Percentiles rank a stretch among this genome's conserved stretches.
Evolutionary conservation across 805 yeast species (phyloP).

Genomic region (Lachancea sp.): DNA sequence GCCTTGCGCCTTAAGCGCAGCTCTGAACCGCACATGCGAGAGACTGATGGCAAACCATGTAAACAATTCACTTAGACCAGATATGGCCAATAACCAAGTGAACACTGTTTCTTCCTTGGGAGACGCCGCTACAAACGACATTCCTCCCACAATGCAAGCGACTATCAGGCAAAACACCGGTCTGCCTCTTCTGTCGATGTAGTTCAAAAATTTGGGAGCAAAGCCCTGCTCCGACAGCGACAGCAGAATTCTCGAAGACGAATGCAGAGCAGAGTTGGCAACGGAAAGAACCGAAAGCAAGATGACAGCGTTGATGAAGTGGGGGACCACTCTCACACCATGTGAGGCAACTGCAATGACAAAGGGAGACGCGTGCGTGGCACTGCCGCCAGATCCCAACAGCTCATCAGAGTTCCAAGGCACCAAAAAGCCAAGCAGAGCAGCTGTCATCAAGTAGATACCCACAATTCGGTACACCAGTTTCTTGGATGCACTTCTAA

Average conservation of each 20-base stretch:
- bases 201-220: conserved; percentile 51
- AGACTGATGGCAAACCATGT: conserved; percentile 57
- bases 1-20: conserved; percentile 51
- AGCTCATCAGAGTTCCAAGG: conserved; percentile 42
- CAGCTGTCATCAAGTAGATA: conserved; percentile 43
- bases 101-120: conserved; percentile 51
- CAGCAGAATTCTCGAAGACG: conserved; percentile 61
- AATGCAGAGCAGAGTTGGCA: conserved; percentile 70
- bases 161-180: conserved; percentile 51
- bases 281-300: conserved; percentile 66
- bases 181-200: conserved; percentile 53
- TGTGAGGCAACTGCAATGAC: conserved; percentile 56
- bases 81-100: conserved; percentile 57
- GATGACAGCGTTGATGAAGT: conserved; percentile 67
- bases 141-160: conserved; percentile 49
- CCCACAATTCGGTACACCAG: conserved; percentile 49
- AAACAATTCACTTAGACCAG: conserved; percentile 55
- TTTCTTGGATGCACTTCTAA: conserved; percentile 51
- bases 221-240: conserved; percentile 69
- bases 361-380: conserved; percentile 57
- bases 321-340: conserved; percentile 60
- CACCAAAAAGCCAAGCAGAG: conserved; percentile 46
- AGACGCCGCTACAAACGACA: conserved; percentile 64
- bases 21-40: conserved; percentile 53
- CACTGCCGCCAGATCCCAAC: conserved; percentile 38